Base-by-base conservation (phyloP, 1,139 yeast species). In the Wickerhamiella infanticola region DNA sequence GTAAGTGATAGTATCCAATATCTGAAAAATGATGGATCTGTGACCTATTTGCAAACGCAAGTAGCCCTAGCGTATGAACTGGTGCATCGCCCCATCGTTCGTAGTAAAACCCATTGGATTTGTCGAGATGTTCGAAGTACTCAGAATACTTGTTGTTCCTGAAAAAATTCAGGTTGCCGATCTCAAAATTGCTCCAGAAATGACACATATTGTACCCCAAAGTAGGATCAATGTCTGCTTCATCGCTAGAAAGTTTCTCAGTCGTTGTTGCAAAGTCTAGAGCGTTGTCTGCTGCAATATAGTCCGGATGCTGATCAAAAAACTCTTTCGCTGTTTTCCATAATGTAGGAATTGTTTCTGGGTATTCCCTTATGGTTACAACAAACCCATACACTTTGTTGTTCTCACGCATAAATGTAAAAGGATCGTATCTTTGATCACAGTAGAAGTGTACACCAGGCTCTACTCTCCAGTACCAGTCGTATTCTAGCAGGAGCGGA, bases 1-100 rank as follows among this genome's bases (percentile, higher is more conserved):
- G 98, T 1, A 73, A 67, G 64, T 90, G 97, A 43, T 62, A 57
- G 63, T 90, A 90, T 0, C 96, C 97, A 29, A 90, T 72, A 57
- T 86, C 95, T 52, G 86, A 94, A 61, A 90, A 88, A 62, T 86
- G 94, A 57, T 83, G 88, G 44, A 90, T 73, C 55, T 80, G 77
- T 40, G 74, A 62, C 50, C 70, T 75, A 57, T 82, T 84, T 47
- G 85, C 67, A 45, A 90, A 64, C 35, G 88, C 61, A 1, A 79
- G 64, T 4, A 79, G 74, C 0, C 78, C 97, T 35, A 88, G 73
- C 0, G 95, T 72, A 62, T 90, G 97, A 4, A 90, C 94, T 0
- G 98, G 97, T 0, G 97, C 97, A 65, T 90, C 98, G 3, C 98
- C 98, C 98, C 97, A 90, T 53, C 98, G 68, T 62, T 66, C 68